A percentile compares a stretch with the other conserved stretches of the same genome.
Conservation (phyloP, 805 yeast genomes). For the Torulaspora gathmanii region DNA sequence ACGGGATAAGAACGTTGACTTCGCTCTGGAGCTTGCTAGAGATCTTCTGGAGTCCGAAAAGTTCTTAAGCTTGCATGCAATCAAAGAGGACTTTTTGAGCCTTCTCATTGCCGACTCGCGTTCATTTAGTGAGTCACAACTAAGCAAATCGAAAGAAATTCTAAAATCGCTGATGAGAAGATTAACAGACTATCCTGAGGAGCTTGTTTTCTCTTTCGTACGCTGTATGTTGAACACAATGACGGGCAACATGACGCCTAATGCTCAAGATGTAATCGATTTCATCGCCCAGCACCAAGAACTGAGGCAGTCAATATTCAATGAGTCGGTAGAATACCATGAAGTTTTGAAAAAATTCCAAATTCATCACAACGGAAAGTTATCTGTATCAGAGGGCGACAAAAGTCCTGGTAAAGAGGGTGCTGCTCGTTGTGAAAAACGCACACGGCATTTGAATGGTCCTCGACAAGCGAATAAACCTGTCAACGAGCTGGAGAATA, state of each 20-base stretch:
- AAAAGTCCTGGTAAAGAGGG: background rate
- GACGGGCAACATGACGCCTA: background rate
- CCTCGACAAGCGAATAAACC: background rate
- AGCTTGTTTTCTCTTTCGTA: conserved; percentile 2
- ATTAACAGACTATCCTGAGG: conserved; percentile 3
- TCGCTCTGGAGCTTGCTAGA: conserved; percentile 6
- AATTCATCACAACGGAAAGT: background rate
- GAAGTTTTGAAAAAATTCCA: background rate
- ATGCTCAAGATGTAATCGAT: background rate
- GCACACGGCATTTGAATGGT: background rate
- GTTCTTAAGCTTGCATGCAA: conserved; percentile 8
- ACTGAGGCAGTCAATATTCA: background rate
- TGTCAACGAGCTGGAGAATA: too few relatives aligned
- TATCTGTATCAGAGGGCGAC: background rate
- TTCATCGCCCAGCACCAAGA: background rate
- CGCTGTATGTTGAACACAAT: background rate
- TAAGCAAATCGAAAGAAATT: background rate
- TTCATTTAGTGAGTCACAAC: background rate
- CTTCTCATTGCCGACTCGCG: conserved; percentile 10
- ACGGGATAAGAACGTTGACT: background rate
- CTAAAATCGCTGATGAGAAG: conserved; percentile 1
- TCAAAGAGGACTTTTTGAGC: conserved; percentile 10
- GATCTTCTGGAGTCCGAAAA: conserved; percentile 7
- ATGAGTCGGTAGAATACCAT: background rate
- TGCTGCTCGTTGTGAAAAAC: background rate